Conservation (phyloP, 495 filamentous ascomycete genomes). For the Aspergillus funiculosus region DNA sequence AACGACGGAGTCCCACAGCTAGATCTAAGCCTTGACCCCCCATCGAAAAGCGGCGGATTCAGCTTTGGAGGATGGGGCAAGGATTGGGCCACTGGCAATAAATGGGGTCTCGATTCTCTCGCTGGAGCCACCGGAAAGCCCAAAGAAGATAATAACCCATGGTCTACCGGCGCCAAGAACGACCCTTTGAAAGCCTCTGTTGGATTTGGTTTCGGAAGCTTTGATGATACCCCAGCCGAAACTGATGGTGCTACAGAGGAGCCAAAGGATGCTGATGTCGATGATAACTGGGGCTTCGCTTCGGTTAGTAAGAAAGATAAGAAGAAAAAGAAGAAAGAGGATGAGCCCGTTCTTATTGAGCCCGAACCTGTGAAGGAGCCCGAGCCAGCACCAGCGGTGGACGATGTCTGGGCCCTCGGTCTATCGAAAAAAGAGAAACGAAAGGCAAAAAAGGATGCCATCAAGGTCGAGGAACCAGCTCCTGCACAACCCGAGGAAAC, state of each 20-base stretch:
- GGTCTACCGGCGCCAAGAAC: slow-evolving; percentile 34
- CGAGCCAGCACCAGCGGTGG: slow-evolving; percentile 13
- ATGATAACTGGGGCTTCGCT: slow-evolving; percentile 30
- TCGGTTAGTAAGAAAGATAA: slow-evolving; percentile 25
- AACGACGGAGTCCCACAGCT: slow-evolving; percentile 39
- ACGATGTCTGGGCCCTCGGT: slow-evolving; percentile 13
- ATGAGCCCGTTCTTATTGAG: slow-evolving; percentile 19
- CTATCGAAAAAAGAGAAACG: slow-evolving; percentile 31
- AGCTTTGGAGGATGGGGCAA: slow-evolving; percentile 44
- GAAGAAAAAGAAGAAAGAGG: slow-evolving; percentile 26
- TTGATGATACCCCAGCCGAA: slow-evolving; percentile 27
- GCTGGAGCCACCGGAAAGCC: slow-evolving; percentile 31
- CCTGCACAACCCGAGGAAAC: slow-evolving; percentile 18
- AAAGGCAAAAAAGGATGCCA: slow-evolving; percentile 31
- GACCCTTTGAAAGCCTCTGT: slow-evolving; percentile 32
- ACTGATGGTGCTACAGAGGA: slow-evolving; percentile 18
- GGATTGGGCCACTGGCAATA: slow-evolving; percentile 36
- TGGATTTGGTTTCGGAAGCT: slow-evolving; percentile 45
- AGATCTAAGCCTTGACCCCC: slow-evolving; percentile 40
- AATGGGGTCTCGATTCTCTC: slow-evolving; percentile 31
- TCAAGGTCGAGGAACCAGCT: slow-evolving; percentile 14
- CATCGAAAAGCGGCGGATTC: slow-evolving; percentile 33
- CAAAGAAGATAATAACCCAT: slow-evolving; percentile 38
- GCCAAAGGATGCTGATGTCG: slow-evolving; percentile 18
- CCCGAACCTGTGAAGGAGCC: slow-evolving; percentile 24